These are phyloP conservation scores for Calonectria pseudoreteaudii DNA, from an alignment of 2,329 filamentous ascomycete genomes.

Conservation along the genomic window DNA sequence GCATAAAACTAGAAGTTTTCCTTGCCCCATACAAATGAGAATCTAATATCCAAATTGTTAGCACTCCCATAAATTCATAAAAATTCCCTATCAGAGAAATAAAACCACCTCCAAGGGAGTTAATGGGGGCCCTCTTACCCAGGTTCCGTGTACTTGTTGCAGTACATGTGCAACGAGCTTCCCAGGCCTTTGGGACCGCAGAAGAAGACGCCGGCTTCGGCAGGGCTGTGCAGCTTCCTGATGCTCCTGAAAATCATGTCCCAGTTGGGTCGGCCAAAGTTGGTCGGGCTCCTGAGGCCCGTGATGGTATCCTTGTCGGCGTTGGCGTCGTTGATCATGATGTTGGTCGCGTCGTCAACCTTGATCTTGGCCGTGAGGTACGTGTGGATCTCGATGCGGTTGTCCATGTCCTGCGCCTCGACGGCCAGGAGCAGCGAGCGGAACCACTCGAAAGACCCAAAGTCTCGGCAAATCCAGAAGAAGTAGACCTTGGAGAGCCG, in stretches of 20 bases:
- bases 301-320: slow-evolving; percentile 88
- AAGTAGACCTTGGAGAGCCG: slow-evolving; percentile 89
- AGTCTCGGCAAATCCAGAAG: slow-evolving; percentile 92
- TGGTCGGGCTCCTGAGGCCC: slow-evolving; percentile 83
- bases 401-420: slow-evolving; percentile 85
- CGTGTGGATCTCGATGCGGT: slow-evolving; percentile 89
- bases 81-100: not conserved
- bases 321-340: slow-evolving; percentile 92
- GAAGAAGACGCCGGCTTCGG: slow-evolving; percentile 85
- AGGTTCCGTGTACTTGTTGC: slow-evolving; percentile 89
- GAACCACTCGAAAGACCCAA: slow-evolving; percentile 92
- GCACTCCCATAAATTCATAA: no score
- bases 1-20: slow-evolving; percentile 69
- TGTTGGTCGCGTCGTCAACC: slow-evolving; percentile 86
- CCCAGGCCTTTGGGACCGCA: slow-evolving; percentile 86
- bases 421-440: slow-evolving; percentile 85
- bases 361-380: slow-evolving; percentile 91
- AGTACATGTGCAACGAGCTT: slow-evolving; percentile 82
- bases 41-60: slow-evolving; percentile 56
- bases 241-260: slow-evolving; percentile 90
- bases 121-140: slow-evolving; percentile 67
- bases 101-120: not conserved
- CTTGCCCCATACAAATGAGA: slow-evolving; percentile 76
- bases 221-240: slow-evolving; percentile 79
- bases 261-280: slow-evolving; percentile 90